A percentile compares a stretch with the other conserved stretches of the same genome.
Evolutionary conservation across 331 rosid species (phyloP).

Genomic region (Quercus phellos): DNA sequence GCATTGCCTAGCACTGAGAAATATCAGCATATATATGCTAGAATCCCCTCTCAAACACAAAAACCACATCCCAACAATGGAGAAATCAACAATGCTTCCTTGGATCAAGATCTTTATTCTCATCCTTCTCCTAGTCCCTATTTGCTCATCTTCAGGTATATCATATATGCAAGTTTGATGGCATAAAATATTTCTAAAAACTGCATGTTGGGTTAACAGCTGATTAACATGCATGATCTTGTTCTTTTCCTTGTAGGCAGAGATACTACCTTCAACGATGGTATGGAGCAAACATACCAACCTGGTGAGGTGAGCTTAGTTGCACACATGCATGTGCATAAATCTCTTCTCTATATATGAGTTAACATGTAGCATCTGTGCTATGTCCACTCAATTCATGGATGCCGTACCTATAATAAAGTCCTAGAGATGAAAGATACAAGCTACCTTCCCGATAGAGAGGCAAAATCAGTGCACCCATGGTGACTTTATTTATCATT

Average conservation of each 20-base stretch:
- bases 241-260: conserved; percentile 5
- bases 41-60: neutral
- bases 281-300: neutral
- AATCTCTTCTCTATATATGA: neutral
- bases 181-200: neutral
- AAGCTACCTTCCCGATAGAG: too few species aligned
- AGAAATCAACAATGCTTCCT: conserved; percentile 25
- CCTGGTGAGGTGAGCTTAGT: conserved; percentile 18
- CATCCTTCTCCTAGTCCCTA: conserved; percentile 20
- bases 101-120: conserved; percentile 22
- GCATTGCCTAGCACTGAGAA: conserved; percentile 29
- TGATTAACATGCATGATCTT: neutral
- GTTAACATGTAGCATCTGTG: neutral
- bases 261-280: conserved; percentile 5
- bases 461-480: too few species aligned
- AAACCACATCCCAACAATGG: neutral
- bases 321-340: neutral
- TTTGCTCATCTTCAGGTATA: conserved; percentile 23
- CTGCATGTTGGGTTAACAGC: neutral
- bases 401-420: neutral
- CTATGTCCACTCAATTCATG: neutral
- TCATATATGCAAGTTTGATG: neutral
- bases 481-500: too few species aligned
- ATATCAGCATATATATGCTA: conserved; percentile 1
- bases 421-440: too few species aligned